Conservation (phyloP, 164 flowering plant species). For the Vitis rotundifolia region DNA sequence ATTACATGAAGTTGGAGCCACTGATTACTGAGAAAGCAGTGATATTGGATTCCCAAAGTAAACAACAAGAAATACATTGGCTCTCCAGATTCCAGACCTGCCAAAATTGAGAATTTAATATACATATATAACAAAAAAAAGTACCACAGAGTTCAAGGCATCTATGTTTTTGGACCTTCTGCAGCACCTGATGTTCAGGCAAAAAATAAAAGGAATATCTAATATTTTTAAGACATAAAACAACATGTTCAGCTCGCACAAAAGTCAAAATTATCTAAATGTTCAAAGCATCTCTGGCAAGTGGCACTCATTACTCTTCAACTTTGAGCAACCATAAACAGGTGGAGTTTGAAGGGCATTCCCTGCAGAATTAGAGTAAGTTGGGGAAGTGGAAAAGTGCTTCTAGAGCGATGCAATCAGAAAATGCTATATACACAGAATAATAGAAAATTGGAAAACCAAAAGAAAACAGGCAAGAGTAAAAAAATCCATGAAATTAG, state of each 20-base stretch:
- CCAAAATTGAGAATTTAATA: constrained; percentile 6
- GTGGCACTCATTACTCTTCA: too few species aligned
- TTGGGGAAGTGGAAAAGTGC: too few species aligned
- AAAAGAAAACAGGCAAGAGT: too few species aligned
- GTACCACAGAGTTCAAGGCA: not conserved
- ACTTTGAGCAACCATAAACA: too few species aligned
- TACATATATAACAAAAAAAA: not conserved
- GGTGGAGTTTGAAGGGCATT: too few species aligned
- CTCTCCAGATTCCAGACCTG: constrained; percentile 87
- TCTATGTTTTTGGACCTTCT: not conserved
- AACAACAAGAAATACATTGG: constrained; percentile 44
- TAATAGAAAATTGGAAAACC: too few species aligned
- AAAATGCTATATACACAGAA: too few species aligned
- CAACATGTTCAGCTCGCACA: not conserved
- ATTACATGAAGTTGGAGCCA: constrained; percentile 76
- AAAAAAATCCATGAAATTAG: too few species aligned
- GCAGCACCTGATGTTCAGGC: not conserved
- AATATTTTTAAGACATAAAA: not conserved
- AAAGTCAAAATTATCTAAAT: too few species aligned
- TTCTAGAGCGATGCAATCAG: too few species aligned
- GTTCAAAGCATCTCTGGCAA: too few species aligned
- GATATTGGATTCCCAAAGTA: constrained; percentile 79
- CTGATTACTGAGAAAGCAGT: constrained; percentile 77
- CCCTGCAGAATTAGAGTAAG: too few species aligned
- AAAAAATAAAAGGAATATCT: not conserved